A percentile compares a stretch with the other conserved stretches of the same genome.
Evolutionary conservation across 2,329 filamentous ascomycete species (phyloP).

Genomic region (Phialemonium atrogriseum): DNA sequence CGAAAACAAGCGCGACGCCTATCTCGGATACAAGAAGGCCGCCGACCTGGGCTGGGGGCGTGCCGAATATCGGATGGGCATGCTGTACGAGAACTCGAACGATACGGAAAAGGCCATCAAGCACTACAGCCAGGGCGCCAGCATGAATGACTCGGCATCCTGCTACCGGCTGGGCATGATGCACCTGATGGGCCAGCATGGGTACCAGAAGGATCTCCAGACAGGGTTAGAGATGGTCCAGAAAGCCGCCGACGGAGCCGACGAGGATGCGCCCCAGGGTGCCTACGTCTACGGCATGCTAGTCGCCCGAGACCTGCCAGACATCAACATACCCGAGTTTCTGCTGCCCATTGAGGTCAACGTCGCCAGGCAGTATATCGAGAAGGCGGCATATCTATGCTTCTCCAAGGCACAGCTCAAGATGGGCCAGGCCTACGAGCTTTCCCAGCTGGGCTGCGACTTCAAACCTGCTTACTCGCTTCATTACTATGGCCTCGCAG

Average conservation of each 20-base stretch:
- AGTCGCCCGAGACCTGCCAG: constrained; percentile 80
- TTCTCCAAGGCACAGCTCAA: constrained; percentile 96
- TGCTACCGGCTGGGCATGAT: constrained; percentile 91
- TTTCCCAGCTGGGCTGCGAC: constrained; percentile 87
- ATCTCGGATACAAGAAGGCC: constrained; percentile 76
- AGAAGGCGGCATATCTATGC: constrained; percentile 91
- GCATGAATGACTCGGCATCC: constrained; percentile 77
- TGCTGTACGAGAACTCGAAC: constrained; percentile 95
- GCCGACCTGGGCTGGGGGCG: constrained; percentile 78
- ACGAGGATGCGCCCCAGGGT: constrained; percentile 94
- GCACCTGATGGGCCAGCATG: constrained; percentile 88
- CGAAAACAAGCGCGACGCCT: constrained; percentile 91
- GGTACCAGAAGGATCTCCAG: constrained; percentile 72
- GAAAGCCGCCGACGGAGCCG: constrained; percentile 74
- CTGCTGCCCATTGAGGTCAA: constrained; percentile 65
- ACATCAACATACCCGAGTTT: constrained; percentile 68
- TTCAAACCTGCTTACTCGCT: constrained; percentile 89
- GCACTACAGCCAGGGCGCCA: constrained; percentile 79
- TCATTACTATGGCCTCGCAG: constrained; percentile 91
- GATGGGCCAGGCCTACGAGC: constrained; percentile 92
- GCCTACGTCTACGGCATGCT: constrained; percentile 96
- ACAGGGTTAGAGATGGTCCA: constrained; percentile 76
- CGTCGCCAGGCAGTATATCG: constrained; percentile 76
- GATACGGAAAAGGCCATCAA: constrained; percentile 84
- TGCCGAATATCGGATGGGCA: constrained; percentile 94